Evolutionary conservation across 2,329 filamentous ascomycete species (phyloP), one percentile per base, ranked within the genome.

Genomic region (Colletotrichum graminicola): DNA sequence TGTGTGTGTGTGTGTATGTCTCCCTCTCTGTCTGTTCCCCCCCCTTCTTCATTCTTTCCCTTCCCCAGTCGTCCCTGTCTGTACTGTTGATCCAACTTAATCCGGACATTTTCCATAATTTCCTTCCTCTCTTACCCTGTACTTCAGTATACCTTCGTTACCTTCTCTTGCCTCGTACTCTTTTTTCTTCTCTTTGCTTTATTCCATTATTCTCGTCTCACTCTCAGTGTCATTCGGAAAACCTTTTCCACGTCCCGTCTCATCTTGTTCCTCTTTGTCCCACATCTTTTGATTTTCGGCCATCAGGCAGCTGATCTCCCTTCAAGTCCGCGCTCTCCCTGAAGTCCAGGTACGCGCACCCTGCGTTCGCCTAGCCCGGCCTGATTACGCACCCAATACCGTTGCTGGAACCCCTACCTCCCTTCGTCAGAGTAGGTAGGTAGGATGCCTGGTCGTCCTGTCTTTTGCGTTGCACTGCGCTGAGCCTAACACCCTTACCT

Each of bases 381-480:
- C 26, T 60, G 45, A 57, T 57, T 51, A 62, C 47, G 45, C 60
- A 62, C 21, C 45, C 34, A 51, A 36, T 26, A 62, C 43, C 14
- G 16, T 57, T 57, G n/a, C 36, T 57, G 47, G 32, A 36, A 52
- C 45, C 60, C 60, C 60, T 62, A 39, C 60, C 60, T 18, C 59
- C 45, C 66, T 60, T 49, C 64, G 29, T 62, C 36, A 39, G 43
- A 29, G 29, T 29, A 29, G 29, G 62, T 36, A 36, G 34, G 39
- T 61, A 54, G 56, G 36, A 62, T 52, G 54, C 66, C 61, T 45
- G 45, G 66, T 51, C 62, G 61, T 65, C 43, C 66, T 65, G 43
- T 68, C 61, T 57, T 45, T 65, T 68, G 52, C 61, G 61, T 69
- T 69, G 66, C 52, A 69, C 54, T 54, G 52, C 61, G 61, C 29